Base-by-base conservation (phyloP, 257 asterid genomes). In the Knoxia roxburghii region DNA sequence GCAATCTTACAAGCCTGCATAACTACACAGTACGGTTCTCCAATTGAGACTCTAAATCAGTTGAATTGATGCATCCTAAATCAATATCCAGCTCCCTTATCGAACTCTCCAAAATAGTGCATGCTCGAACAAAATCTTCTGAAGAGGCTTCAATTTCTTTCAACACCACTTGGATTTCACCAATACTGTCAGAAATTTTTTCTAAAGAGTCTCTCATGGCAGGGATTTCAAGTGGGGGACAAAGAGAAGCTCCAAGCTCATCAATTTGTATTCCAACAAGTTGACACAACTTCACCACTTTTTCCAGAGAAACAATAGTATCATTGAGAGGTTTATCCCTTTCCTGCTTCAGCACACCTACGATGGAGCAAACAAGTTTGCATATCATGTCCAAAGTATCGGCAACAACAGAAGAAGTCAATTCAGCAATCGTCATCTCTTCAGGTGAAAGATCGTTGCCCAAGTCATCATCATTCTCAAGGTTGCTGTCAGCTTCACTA, bases 181-280 rank as follows among this genome's bases (percentile, higher is more conserved):
- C 67, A 43, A 37, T 61, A 67, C 56, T 52, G 75, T 72, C 76
- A 12, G 82, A 78, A 17, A 94, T 72, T 35, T 80, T 87, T 56
- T 69, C 84, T 71, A 76, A 49, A 46, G 89, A 83, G 64, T 72
- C 69, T 80, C 81, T 87, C 64, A 92, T 84, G 0, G 80, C 81
- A 3, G 87, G 80, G 45, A 88, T 75, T 76, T 94, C 97, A 77
- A 88, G 97, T 2, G 97, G 99, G 14, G 97, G 96, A 71, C 90
- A 94, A 57, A 94, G 89, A 73, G 87, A 94, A 13, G 97, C 99
- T 67, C 99, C 99, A 13, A 94, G 90, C 72, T 94, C 99, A n/a
- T 90, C 99, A 30, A 94, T 78, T 55, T 90, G 95, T 14, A 89
- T 68, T 20, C 93, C 95, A 3, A 80, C 67, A 12, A 58, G 91